phyloP scores from a whole-genome alignment of 495 filamentous ascomycete species.

The Aspergillus sparsus region DNA sequence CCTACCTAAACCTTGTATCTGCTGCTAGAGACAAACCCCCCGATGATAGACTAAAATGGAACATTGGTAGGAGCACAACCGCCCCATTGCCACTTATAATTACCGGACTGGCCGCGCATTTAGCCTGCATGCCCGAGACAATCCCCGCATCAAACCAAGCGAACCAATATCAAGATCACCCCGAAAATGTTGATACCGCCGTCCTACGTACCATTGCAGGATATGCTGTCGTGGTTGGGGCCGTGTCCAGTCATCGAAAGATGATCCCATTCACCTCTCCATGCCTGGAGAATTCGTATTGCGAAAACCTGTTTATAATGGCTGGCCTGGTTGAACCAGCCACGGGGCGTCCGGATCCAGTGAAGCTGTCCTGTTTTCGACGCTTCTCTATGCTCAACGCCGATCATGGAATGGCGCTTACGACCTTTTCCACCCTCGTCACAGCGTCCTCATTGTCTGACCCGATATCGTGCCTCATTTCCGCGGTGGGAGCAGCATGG shows the following conservation, averaged over 20 bases:
- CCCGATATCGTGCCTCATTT: constrained; percentile 45
- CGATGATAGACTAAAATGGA: neutral
- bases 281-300: constrained; percentile 28
- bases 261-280: constrained; percentile 27
- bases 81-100: constrained; percentile 36
- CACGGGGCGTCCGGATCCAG: constrained; percentile 23
- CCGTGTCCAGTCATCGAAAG: constrained; percentile 33
- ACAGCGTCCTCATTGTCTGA: constrained; percentile 40
- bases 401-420: constrained; percentile 40
- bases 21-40: neutral
- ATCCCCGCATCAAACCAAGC: constrained; percentile 28
- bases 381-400: constrained; percentile 38
- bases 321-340: constrained; percentile 26
- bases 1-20: neutral
- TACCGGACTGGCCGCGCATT: constrained; percentile 36
- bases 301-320: constrained; percentile 41
- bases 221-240: constrained; percentile 37
- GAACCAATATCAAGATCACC: constrained; percentile 33
- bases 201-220: constrained; percentile 33
- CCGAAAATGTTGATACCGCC: constrained; percentile 24
- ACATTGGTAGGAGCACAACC: constrained; percentile 21
- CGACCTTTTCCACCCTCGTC: constrained; percentile 36
- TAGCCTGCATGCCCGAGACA: constrained; percentile 27
- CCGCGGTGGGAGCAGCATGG: constrained; percentile 51
- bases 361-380: constrained; percentile 34